Evolutionary conservation across 768 basidiomycete genomes (phyloP).

Genomic region (Termitomyces sp.): DNA sequence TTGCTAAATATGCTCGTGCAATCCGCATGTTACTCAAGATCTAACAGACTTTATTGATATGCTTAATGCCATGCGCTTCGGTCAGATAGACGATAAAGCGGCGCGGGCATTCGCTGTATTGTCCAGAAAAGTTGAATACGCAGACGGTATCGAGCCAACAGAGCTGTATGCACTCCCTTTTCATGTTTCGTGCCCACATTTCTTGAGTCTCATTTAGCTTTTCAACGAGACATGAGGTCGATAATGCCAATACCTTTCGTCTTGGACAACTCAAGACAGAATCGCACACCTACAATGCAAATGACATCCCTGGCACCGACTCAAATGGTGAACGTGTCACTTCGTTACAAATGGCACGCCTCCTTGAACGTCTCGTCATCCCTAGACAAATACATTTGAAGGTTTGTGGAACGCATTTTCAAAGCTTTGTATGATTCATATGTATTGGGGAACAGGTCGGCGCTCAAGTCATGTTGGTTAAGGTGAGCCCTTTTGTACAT

Average conservation of each 20-base stretch:
- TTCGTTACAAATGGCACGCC: conserved; percentile 33
- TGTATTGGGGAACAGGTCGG: conserved; percentile 44
- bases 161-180: conserved; percentile 54
- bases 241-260: conserved; percentile 56
- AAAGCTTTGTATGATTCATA: conserved; percentile 1
- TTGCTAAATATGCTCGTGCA: neutral
- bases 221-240: conserved; percentile 71
- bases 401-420: conserved; percentile 24
- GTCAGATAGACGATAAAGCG: conserved; percentile 45
- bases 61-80: conserved; percentile 86
- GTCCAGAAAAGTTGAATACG: conserved; percentile 53
- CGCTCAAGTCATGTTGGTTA: conserved; percentile 85
- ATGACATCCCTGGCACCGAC: conserved; percentile 45
- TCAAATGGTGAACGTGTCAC: conserved; percentile 34
- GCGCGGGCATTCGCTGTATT: conserved; percentile 51
- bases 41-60: conserved; percentile 69
- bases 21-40: neutral
- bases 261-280: conserved; percentile 39
- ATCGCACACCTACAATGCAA: conserved; percentile 36
- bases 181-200: no score
- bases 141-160: conserved; percentile 77
- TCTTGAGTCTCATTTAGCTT: conserved; percentile 41
- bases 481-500: conserved; percentile 38
- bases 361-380: conserved; percentile 63
- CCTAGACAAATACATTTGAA: conserved; percentile 44